Conservation (phyloP, 2,329 filamentous ascomycete species). For the Sphaerulina musiva region DNA sequence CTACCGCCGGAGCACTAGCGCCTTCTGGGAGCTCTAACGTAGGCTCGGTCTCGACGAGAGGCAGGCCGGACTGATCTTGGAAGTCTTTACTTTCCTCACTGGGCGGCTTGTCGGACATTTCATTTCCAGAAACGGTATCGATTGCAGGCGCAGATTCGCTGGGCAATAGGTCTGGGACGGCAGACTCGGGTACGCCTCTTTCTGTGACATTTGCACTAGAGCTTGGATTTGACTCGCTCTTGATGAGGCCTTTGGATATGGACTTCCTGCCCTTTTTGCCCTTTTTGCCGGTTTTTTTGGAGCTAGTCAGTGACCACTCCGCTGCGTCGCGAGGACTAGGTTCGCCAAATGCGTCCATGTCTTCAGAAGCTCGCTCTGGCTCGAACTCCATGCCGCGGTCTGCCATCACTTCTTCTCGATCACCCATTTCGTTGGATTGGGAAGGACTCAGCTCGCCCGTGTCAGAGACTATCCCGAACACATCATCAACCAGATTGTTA, state of each 20-base stretch:
- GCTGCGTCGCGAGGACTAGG: conserved; percentile 6
- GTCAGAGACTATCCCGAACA: conserved; percentile 9
- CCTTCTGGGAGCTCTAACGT: background rate
- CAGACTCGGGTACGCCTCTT: background rate
- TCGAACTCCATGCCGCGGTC: conserved; percentile 14
- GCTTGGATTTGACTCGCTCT: background rate
- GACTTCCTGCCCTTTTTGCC: conserved; percentile 14
- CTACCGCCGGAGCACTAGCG: no score
- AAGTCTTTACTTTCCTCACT: background rate
- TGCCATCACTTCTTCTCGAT: conserved; percentile 4
- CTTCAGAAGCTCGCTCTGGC: conserved; percentile 17
- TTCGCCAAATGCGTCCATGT: conserved; percentile 17
- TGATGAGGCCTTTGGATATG: background rate
- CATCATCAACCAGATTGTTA: conserved; percentile 12
- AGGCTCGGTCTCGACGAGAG: background rate
- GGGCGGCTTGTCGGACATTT: no score
- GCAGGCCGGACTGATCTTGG: background rate
- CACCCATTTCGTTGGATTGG: background rate
- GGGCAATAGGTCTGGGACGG: no score
- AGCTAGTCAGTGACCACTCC: conserved; percentile 10
- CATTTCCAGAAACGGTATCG: no score
- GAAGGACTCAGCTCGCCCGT: conserved; percentile 6
- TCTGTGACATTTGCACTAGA: background rate
- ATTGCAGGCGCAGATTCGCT: no score
- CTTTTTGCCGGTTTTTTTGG: conserved; percentile 23